A percentile compares a stretch with the other conserved stretches of the same genome.
phyloP scores from a whole-genome alignment of 805 yeast species.

The Wickerhamiella australiensis region DNA sequence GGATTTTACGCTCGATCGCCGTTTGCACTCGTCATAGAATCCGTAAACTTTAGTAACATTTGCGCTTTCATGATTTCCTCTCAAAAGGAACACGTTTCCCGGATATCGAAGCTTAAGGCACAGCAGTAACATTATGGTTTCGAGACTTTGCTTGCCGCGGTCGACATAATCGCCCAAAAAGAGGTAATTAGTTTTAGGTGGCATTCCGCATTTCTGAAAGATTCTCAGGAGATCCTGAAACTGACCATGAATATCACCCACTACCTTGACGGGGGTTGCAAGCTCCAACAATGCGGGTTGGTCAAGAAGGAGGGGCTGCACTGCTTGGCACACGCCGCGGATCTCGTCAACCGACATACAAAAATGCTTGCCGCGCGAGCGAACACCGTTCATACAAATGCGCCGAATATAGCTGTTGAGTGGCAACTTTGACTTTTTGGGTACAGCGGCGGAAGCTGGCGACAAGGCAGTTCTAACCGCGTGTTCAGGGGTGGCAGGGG shows the following conservation, averaged over 20 bases:
- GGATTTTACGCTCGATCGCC: constrained; percentile 76
- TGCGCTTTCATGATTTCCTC: constrained; percentile 99
- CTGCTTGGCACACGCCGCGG: constrained; percentile 66
- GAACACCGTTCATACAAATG: constrained; percentile 22
- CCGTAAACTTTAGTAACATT: constrained; percentile 95
- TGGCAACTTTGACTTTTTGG: not conserved
- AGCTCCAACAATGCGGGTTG: constrained; percentile 86
- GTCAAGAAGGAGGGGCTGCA: constrained; percentile 73
- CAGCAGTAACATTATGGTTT: constrained; percentile 72
- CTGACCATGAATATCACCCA: constrained; percentile 96
- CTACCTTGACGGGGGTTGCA: constrained; percentile 73
- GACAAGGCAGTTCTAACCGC: not conserved
- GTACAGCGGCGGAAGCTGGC: not conserved
- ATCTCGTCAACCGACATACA: constrained; percentile 81
- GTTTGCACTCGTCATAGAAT: constrained; percentile 93
- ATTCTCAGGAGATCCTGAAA: constrained; percentile 82
- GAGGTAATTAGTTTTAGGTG: constrained; percentile 82
- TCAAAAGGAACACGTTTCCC: constrained; percentile 75
- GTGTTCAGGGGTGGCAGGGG: not conserved
- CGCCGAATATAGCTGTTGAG: constrained; percentile 20
- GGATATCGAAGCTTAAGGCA: constrained; percentile 94
- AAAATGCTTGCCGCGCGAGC: constrained; percentile 34
- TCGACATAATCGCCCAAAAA: constrained; percentile 96
- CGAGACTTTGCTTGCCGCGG: constrained; percentile 91
- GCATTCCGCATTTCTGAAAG: constrained; percentile 92